phyloP scores from a whole-genome alignment of 2,329 filamentous ascomycete species.

The Alternaria arborescens region DNA sequence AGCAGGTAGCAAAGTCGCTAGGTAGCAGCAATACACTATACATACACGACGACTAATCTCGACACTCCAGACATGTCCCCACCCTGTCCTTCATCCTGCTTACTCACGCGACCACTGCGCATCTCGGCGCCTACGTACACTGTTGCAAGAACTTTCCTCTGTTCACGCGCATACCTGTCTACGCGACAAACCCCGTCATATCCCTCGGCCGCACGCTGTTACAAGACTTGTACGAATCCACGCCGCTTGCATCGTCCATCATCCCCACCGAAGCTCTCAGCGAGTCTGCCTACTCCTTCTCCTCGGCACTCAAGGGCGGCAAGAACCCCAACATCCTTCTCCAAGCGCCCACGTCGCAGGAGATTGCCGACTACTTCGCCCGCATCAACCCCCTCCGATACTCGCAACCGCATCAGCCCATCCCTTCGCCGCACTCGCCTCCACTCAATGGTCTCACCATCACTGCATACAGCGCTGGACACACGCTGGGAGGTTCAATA shows the following conservation, averaged over 20 bases:
- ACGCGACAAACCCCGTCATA: constrained; percentile 92
- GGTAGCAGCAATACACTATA: constrained; percentile 11
- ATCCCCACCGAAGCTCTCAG: constrained; percentile 78
- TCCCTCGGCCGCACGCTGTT: constrained; percentile 89
- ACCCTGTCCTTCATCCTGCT: constrained; percentile 93
- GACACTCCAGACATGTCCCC: constrained; percentile 74
- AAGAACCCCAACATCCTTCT: constrained; percentile 62
- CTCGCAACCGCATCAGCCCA: constrained; percentile 91
- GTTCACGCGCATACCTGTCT: constrained; percentile 91
- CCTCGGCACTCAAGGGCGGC: constrained; percentile 62
- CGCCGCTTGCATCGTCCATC: constrained; percentile 84
- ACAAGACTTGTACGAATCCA: constrained; percentile 91
- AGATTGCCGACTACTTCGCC: constrained; percentile 92
- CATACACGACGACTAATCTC: constrained; percentile 29
- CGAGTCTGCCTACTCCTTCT: constrained; percentile 63
- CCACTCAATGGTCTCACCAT: constrained; percentile 90
- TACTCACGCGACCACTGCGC: constrained; percentile 90
- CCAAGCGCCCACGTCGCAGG: constrained; percentile 79
- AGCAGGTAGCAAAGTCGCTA: constrained; percentile 11
- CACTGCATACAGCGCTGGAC: constrained; percentile 95
- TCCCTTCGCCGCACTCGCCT: constrained; percentile 85
- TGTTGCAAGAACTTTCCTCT: constrained; percentile 96
- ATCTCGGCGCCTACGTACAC: constrained; percentile 92
- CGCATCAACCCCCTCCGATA: constrained; percentile 94
- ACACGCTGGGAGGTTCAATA: constrained; percentile 95